Evolutionary conservation across 2,329 filamentous ascomycete species (phyloP), one percentile per base, ranked within the genome.

Genomic region (Xylaria sp.): DNA sequence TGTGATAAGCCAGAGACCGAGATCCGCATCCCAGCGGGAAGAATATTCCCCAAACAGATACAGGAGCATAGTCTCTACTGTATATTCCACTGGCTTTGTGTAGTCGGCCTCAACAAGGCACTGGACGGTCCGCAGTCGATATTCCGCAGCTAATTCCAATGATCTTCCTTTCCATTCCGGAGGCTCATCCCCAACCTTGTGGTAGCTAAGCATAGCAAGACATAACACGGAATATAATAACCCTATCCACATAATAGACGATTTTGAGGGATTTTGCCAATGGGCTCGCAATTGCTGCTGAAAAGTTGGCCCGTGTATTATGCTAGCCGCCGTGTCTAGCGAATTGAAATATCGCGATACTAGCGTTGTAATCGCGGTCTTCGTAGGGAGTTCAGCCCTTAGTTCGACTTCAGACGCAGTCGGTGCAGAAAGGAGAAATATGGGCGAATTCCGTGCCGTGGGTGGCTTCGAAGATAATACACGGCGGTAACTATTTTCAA

Each of bases 331-430:
- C 38, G 85, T 86, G 65, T 89, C 87, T 77, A 87, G 83, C 0
- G 90, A 94, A 73, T 94, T 94, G 80, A 98, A 97, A 73, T 96
- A 99, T 62, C 94, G 87, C 64, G 89, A 89, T 63, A 97, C 90
- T 17, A 98, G 82, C 23, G 92, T 88, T 70, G 97, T 87, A n/a
- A 95, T 90, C 23, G 88, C 90, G 37, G 90, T 87, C 72, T 93
- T 94, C 0, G 89, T 83, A 1, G 95, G 95, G 41, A 98, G 84
- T 51, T 90, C 87, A 27, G 89, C 85, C 64, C 96, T 85, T 10
- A 98, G 82, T 71, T 98, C 94, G 17, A 85, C 79, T 69, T 91
- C 90, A 40, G 88, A 88, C 11, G 89, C 88, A 9, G 88, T 85
- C 49, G 89, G 83, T 1, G 89, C 87, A 54, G 91, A 91, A 65